These are phyloP conservation scores for Fusarium sp. DNA, from an alignment of 2,329 filamentous ascomycete genomes.

Conservation along the genomic window DNA sequence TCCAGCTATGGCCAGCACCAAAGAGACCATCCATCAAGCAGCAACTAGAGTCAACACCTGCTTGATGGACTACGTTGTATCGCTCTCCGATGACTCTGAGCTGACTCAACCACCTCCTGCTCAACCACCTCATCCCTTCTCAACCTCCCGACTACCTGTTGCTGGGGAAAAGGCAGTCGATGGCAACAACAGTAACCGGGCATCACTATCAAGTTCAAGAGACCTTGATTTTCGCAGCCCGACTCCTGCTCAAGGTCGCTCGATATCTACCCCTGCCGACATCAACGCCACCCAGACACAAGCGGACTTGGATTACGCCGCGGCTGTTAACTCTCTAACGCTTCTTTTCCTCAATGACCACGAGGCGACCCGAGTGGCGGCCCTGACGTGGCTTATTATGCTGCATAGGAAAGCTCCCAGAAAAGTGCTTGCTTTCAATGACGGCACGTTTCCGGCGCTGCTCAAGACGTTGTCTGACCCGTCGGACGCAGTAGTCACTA, in stretches of 20 bases:
- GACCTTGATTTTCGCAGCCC: slow-evolving; percentile 65
- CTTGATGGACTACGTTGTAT: slow-evolving; percentile 93
- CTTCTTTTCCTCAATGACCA: slow-evolving; percentile 96
- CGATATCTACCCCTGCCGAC: slow-evolving; percentile 58
- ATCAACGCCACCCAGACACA: slow-evolving; percentile 59
- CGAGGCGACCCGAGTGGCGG: slow-evolving; percentile 92
- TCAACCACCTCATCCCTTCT: slow-evolving; percentile 46
- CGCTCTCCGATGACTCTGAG: slow-evolving; percentile 77
- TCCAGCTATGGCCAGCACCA: slow-evolving; percentile 91
- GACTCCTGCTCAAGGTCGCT: slow-evolving; percentile 61
- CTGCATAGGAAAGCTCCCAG: slow-evolving; percentile 93
- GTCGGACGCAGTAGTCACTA: slow-evolving; percentile 93
- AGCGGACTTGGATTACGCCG: slow-evolving; percentile 91
- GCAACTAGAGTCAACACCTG: slow-evolving; percentile 90
- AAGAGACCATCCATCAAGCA: slow-evolving; percentile 88
- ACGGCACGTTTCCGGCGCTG: slow-evolving; percentile 94
- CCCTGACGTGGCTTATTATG: slow-evolving; percentile 97
- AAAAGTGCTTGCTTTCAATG: slow-evolving; percentile 94
- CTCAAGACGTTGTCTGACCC: slow-evolving; percentile 97
- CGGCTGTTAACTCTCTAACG: slow-evolving; percentile 91
- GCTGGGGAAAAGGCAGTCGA: slow-evolving; percentile 58
- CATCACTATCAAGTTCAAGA: slow-evolving; percentile 63
- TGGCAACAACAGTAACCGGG: slow-evolving; percentile 60
- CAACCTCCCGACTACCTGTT: slow-evolving; percentile 56
- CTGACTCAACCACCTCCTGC: slow-evolving; percentile 43